Evolutionary conservation across 2,329 filamentous ascomycete genomes (phyloP), one percentile per base, ranked within the genome.

Genomic region (Monosporascus sp.): DNA sequence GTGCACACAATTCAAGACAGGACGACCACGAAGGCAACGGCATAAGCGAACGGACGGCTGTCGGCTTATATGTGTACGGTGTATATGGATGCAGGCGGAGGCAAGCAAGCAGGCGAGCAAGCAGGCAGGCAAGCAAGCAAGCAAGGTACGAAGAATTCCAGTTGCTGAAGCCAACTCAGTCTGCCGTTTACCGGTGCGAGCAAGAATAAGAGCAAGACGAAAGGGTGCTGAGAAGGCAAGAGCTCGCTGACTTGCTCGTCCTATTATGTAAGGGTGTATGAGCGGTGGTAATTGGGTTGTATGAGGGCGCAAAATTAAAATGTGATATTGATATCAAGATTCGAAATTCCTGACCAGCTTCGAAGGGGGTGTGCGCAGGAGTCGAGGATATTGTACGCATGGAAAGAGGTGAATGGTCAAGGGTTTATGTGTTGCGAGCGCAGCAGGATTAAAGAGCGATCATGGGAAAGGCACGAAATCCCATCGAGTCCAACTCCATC

Each of bases 401-500:
- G 1, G 22, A 25, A 22, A 22, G 22, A 46, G 11, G 7, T 35
- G 31, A 17, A 27, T 25, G 43, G 15, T n/a, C 22, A 25, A 46
- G 43, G 43, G 43, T 46, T 25, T 46, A 46, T 27, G 14, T 46
- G 14, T 46, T 15, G 17, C 17, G 39, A 43, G 39, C 18, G 20
- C 39, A 14, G 39, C 39, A 61, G 65, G 62, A 61, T 60, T 59
- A 61, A 62, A 61, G 58, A 60, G 56, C 59, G 58, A 63, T 63
- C 57, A 67, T 66, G 65, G 65, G 65, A 66, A 67, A 67, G 60
- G 59, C 55, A 63, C 57, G 58, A 65, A 52, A 65, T 66, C 65
- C 65, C 64, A 66, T 66, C 57, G 57, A 60, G 53, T 54, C 58
- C 57, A 58, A 57, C 59, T 61, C 56, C 56, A 51, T n/a, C 56